These are phyloP conservation scores for Simplicillium aogashimaense DNA, from an alignment of 2,329 filamentous ascomycete genomes.

Conservation along the genomic window DNA sequence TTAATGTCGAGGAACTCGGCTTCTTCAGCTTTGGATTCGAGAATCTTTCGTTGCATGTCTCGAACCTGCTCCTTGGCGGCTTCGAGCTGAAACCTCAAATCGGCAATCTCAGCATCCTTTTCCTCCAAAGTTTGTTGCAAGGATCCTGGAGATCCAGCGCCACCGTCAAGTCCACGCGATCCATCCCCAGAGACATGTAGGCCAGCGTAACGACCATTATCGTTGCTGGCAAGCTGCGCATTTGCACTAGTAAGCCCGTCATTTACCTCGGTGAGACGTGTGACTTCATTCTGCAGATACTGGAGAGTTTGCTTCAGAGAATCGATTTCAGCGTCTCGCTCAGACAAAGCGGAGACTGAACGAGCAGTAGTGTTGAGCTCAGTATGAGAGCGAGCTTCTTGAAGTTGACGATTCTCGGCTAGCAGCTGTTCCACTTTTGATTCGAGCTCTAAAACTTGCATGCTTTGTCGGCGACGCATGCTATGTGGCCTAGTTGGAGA, in stretches of 20 bases:
- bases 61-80: slow-evolving; percentile 55
- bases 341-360: slow-evolving; percentile 60
- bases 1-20: slow-evolving; percentile 66
- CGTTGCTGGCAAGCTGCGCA: slow-evolving; percentile 62
- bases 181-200: slow-evolving; percentile 58
- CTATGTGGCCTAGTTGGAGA: slow-evolving; percentile 92
- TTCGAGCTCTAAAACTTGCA: slow-evolving; percentile 93
- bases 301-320: slow-evolving; percentile 69
- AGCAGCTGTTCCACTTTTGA: slow-evolving; percentile 72
- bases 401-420: slow-evolving; percentile 73
- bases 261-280: slow-evolving; percentile 73
- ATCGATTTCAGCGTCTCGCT: slow-evolving; percentile 81
- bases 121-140: slow-evolving; percentile 59
- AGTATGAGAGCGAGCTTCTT: slow-evolving; percentile 59
- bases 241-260: slow-evolving; percentile 70
- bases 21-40: slow-evolving; percentile 49
- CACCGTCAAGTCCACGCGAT: slow-evolving; percentile 57
- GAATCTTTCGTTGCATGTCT: slow-evolving; percentile 41
- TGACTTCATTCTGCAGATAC: slow-evolving; percentile 73
- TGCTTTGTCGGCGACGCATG: slow-evolving; percentile 93
- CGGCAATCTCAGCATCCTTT: slow-evolving; percentile 75
- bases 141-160: slow-evolving; percentile 51
- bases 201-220: slow-evolving; percentile 58
- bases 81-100: slow-evolving; percentile 69
- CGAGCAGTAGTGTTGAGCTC: slow-evolving; percentile 58